Base-by-base conservation (phyloP, 768 basidiomycete genomes). In the Ephemerocybe angulata region DNA sequence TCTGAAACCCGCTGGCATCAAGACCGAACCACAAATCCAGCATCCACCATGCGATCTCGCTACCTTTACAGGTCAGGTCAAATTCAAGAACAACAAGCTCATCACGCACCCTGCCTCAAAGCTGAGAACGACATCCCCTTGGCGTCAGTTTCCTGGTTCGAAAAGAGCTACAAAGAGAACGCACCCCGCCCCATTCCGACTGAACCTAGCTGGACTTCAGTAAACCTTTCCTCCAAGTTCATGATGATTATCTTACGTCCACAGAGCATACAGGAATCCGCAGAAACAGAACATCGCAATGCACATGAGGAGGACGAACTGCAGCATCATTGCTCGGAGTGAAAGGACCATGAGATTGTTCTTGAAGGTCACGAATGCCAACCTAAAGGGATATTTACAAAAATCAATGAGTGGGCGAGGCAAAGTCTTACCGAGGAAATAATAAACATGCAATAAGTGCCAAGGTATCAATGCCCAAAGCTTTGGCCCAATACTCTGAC, bases 21-120 rank as follows among this genome's bases (percentile, higher is more conserved):
- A 98, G 79, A n/a, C 96, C 96, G 64, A 98, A 98, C 82, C 84
- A 92, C 10, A 94, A 69, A 64, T 95, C 90, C 22, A 95, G 78
- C 85, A 97, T 90, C 92, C 93, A 96, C 93, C 93, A 97, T 0
- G 87, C 85, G 52, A 95, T 91, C n/a, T 61, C 60, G 6, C 69
- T 70, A 33, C 42, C 37, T 53, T 44, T 50, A 12, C 27, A 38
- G 25, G 38, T 30, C 49, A 41, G 43, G 49, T 35, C 8, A 35
- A 35, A 33, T 37, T 56, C 42, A 53, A 6, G 21, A 41, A 46
- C n/a, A n/a, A n/a, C n/a, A n/a, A n/a, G n/a, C n/a, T n/a, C 28
- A 17, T 41, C 27, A 59, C 63, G 50, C 47, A 71, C 71, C 70
- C 70, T 42, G 62, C 58, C 15, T 66, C 58, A 41, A 70, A 75